Evolutionary conservation across 306 rosid genomes (phyloP), one percentile per base, ranked within the genome.

Genomic region (Vigna trinervia): DNA sequence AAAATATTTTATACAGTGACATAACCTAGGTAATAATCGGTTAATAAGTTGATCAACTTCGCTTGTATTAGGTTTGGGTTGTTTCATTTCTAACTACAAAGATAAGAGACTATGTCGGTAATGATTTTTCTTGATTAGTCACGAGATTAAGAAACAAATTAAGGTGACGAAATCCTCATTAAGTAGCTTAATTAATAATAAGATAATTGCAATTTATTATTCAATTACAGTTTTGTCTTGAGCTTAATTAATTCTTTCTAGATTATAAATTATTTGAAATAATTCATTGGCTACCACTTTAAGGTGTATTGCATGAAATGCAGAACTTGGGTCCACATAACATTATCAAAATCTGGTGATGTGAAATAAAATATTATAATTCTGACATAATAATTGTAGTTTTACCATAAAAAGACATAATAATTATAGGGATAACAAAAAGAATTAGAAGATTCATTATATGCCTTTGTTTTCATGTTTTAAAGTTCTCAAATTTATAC

Each of bases 401-500:
- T 41, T 9, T 41, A 41, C 12, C 46, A 41, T 1, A 41, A 8
- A 41, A 41, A 13, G 57, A 46, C 57, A 68, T 1, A 22, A 68
- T 68, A 22, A 46, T 26, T 68, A 68, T 14, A 23, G 23, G 9
- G 73, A 68, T 68, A 68, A 66, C 12, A 11, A 38, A 65, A 39
- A 36, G 0, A 36, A 32, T 28, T 9, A 26, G 8, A 59, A 26
- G 9, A 59, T 28, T 23, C 20, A 30, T 60, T 34, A 5, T 5
- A 34, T 34, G 8, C 41, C 41, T 36, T 36, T 36, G 41, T 8
- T 36, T 36, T 5, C 41, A 36, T 8, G 6, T 36, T 36, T 36
- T 36, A 36, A 36, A 5, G 41, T 36, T 36, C 8, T 36, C 41
- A 36, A 36, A 36, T 6, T 36, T 36, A 36, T 36, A 36, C 9